Conservation (phyloP, 768 basidiomycete genomes). For the Boletellus ananiceps region DNA sequence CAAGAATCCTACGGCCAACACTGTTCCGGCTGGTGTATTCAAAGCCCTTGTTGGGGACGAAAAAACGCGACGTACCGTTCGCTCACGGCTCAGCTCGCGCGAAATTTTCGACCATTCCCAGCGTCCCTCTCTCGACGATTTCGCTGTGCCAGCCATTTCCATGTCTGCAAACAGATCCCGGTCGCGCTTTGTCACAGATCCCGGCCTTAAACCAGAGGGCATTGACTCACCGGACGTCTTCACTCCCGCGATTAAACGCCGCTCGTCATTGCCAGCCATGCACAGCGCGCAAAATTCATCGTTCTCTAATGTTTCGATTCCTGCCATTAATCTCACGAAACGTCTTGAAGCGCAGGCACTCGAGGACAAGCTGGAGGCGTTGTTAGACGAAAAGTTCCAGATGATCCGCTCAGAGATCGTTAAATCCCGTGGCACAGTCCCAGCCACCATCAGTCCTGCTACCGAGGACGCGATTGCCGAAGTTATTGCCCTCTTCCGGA, state of each 20-base stretch:
- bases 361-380: constrained; percentile 55
- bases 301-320: constrained; percentile 40
- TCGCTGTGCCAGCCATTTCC: constrained; percentile 61
- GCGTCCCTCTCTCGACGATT: constrained; percentile 74
- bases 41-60: constrained; percentile 72
- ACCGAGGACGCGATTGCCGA: constrained; percentile 63
- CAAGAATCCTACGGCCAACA: constrained; percentile 62
- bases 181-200: constrained; percentile 55
- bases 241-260: constrained; percentile 41
- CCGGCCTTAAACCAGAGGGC: constrained; percentile 36
- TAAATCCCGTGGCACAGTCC: constrained; percentile 22
- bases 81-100: constrained; percentile 69
- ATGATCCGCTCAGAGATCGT: constrained; percentile 41
- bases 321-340: constrained; percentile 48
- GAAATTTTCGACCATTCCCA: constrained; percentile 68
- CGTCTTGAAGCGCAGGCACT: constrained; percentile 57
- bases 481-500: constrained; percentile 60
- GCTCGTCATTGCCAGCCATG: constrained; percentile 56
- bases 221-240: constrained; percentile 38
- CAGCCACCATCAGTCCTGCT: constrained; percentile 36
- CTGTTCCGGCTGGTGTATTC: constrained; percentile 82
- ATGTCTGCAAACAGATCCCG: constrained; percentile 56
- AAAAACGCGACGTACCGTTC: constrained; percentile 63
- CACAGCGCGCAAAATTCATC: constrained; percentile 43
- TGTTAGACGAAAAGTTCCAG: constrained; percentile 68